Evolutionary conservation across 163 green algal genomes (phyloP).

Genomic region (Scenedesmus sp.): DNA sequence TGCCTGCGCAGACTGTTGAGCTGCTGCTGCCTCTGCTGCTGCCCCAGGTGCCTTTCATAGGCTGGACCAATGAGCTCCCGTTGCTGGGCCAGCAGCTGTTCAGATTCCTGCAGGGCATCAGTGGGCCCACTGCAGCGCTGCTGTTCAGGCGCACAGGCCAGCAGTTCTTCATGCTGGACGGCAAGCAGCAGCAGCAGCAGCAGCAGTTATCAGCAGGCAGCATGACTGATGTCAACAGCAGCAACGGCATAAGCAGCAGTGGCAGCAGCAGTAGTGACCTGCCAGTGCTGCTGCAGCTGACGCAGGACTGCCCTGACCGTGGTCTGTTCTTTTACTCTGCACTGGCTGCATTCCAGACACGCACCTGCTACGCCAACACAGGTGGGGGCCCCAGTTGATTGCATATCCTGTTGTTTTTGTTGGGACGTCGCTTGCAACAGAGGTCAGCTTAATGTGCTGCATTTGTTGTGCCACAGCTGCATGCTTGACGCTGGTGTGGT

Average conservation of each 20-base stretch:
- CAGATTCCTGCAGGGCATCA: slow-evolving; percentile 29
- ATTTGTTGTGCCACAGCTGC: neutral
- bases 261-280: slow-evolving; percentile 14
- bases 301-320: slow-evolving; percentile 66
- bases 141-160: slow-evolving; percentile 51
- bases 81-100: slow-evolving; percentile 37
- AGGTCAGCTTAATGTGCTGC: neutral
- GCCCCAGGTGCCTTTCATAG: slow-evolving; percentile 50
- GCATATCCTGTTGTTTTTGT: too few relatives aligned
- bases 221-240: neutral
- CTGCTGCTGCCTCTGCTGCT: slow-evolving; percentile 5
- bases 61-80: slow-evolving; percentile 39
- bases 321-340: slow-evolving; percentile 75
- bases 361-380: slow-evolving; percentile 89
- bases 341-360: slow-evolving; percentile 78
- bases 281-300: slow-evolving; percentile 66
- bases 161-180: slow-evolving; percentile 59
- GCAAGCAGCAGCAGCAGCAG: slow-evolving; percentile 13
- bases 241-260: neutral
- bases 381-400: too few relatives aligned
- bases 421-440: too few relatives aligned
- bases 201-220: slow-evolving; percentile 43
- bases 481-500: too few relatives aligned
- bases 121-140: slow-evolving; percentile 22
- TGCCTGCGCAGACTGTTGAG: neutral